Base-by-base conservation (phyloP, 1,284 basidiomycete genomes). In the Cutaneotrichosporon spelunceum region DNA sequence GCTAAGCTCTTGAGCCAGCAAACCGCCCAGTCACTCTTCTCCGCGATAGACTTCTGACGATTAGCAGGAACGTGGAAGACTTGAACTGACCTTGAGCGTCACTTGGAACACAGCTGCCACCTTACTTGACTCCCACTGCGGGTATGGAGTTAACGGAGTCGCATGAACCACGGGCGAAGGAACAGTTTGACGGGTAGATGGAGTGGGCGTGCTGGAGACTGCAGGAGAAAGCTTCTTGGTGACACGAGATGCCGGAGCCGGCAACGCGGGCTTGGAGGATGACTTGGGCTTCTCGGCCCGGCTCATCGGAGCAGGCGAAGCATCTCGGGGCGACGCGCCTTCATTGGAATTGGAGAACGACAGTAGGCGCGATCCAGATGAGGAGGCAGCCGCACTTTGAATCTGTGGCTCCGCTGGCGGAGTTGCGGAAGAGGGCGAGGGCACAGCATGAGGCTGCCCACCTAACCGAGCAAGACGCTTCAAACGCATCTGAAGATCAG, bases 1-100 rank as follows among this genome's bases (percentile, higher is more conserved):
- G 85, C 84, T 13, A 96, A 81, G 45, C 82, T 79, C 78, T 93
- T 92, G 61, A 99, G 84, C 89, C 91, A 96, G 30, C 90, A 88
- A 53, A 88, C 79, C 59, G 87, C 83, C 81, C 88, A 89, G 48
- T 84, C 83, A 63, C 82, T 88, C 62, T 80, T 78, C 72, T 91
- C 86, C 0, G 91, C 90, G 4, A 85, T 83, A 3, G 84, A 81
- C 79, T 83, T 84, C 90, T 94, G 71, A 34, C 24, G 26, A 19
- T 62, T 30, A 62, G 4, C 39, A 11, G 19, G 19, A n/a, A 1
- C 8, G 45, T 30, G 56, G 30, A 29, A 50, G 34, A 13, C n/a
- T 7, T 34, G 19, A 7, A 81, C 86, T 67, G 73, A 92, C 92
- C 67, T 86, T 85, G 36, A 97, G 80, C 0, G 93, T 94, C 7